Evolutionary conservation across 768 basidiomycete genomes (phyloP).

Genomic region (Kwoniella dendrophila): DNA sequence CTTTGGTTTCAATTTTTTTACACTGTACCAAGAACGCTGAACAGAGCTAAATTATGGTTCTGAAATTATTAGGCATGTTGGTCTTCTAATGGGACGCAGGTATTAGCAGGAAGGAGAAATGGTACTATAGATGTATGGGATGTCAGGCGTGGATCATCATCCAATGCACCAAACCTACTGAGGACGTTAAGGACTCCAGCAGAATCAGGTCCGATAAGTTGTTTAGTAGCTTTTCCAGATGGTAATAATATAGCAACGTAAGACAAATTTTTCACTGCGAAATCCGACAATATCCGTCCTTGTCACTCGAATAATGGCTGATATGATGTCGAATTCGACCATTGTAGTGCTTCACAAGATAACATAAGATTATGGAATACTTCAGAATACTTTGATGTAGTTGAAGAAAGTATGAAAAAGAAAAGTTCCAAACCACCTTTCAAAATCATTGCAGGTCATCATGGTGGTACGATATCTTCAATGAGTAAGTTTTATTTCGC

Average conservation of each 20-base stretch:
- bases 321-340: neutral
- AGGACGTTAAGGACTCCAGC: conserved; percentile 82
- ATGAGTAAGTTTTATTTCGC: conserved; percentile 78
- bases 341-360: conserved; percentile 78
- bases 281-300: neutral
- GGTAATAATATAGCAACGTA: conserved; percentile 88
- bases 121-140: conserved; percentile 94
- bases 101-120: conserved; percentile 88
- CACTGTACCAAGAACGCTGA: neutral
- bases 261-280: conserved; percentile 45
- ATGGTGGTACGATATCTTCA: conserved; percentile 89
- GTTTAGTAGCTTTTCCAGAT: conserved; percentile 88
- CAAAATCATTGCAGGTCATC: conserved; percentile 94
- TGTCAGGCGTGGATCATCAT: conserved; percentile 69
- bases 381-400: conserved; percentile 70
- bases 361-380: conserved; percentile 94
- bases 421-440: conserved; percentile 69
- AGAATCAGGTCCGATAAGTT: conserved; percentile 88
- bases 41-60: neutral
- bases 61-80: conserved; percentile 76
- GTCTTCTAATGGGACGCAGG: conserved; percentile 82
- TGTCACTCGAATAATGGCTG: no score
- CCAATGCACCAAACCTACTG: conserved; percentile 71
- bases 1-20: neutral
- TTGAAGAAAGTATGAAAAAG: conserved; percentile 65